These are phyloP conservation scores for Pseudophaeomoniella oleicola DNA, from an alignment of 2,329 filamentous ascomycete genomes.

Conservation along the genomic window DNA sequence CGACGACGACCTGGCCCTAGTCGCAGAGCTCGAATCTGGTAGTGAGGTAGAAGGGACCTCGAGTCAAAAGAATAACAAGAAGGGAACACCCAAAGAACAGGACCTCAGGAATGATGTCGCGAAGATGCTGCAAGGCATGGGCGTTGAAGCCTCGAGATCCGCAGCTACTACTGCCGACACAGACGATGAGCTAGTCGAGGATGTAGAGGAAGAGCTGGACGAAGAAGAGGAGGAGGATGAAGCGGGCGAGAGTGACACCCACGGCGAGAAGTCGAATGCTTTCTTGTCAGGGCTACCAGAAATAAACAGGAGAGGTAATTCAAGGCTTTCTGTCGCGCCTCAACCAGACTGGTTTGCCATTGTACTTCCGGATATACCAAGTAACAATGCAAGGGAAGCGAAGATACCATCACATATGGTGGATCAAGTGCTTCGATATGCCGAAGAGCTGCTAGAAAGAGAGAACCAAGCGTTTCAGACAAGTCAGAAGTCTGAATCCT, in stretches of 20 bases:
- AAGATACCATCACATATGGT: slow-evolving; percentile 36
- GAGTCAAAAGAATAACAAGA: slow-evolving; percentile 9
- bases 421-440: slow-evolving; percentile 49
- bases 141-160: slow-evolving; percentile 31
- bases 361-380: slow-evolving; percentile 37
- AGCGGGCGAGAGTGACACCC: slow-evolving; percentile 18
- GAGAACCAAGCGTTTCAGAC: slow-evolving; percentile 65
- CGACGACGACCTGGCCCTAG: slow-evolving; percentile 32
- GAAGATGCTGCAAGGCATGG: slow-evolving; percentile 15
- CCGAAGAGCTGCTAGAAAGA: slow-evolving; percentile 57
- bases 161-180: slow-evolving; percentile 9
- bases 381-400: slow-evolving; percentile 22
- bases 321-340: slow-evolving; percentile 31
- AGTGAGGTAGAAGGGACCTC: slow-evolving; percentile 25
- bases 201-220: slow-evolving; percentile 14
- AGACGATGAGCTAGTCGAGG: slow-evolving; percentile 17
- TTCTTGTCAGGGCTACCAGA: slow-evolving; percentile 6
- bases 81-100: slow-evolving; percentile 14
- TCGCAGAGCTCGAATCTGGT: slow-evolving; percentile 29
- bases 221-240: slow-evolving; percentile 25
- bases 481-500: slow-evolving; percentile 56
- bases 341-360: slow-evolving; percentile 55
- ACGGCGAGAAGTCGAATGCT: slow-evolving; percentile 8
- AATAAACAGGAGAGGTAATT: slow-evolving; percentile 8
- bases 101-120: slow-evolving; percentile 23